Base-by-base conservation (phyloP, 306 rosid genomes). In the Dicorynia guianensis region DNA sequence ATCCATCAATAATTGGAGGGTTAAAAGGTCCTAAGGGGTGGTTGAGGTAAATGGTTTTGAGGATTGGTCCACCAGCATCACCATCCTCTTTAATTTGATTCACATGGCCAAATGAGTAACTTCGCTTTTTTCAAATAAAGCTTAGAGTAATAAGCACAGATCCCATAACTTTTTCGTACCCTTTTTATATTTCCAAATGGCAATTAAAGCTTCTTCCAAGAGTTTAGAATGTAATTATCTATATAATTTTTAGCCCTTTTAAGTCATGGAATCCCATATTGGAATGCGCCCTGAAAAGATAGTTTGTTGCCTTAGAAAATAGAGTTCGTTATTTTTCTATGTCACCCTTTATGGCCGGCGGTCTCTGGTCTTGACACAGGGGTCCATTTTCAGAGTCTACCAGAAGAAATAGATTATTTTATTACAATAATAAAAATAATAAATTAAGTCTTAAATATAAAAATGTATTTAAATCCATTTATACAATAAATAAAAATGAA, bases 281-380 rank as follows among this genome's bases (percentile, higher is more conserved):
- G 69, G 75, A 76, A 76, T 68, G 75, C 58, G 60, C 38, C 35
- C 11, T 30, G 9, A 4, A 18, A n/a, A 0, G 35, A 36, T n/a
- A 25, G 30, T 62, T 34, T 38, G 13, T 48, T 48, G 17, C 53
- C 44, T 17, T 4, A 47, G 11, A 47, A 47, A 47, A 17, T 11
- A 4, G 14, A 5, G 14, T 47, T 1, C 17, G n/a, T n/a, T n/a
- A n/a, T n/a, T n/a, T 25, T 25, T 25, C 30, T 25, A 25, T 25
- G 1, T 25, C 30, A 25, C 30, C 30, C 30, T 25, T 25, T 25
- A 1, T 25, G 1, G 30, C 30, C 30, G 30, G 30, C 30, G 1
- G 30, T 1, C 30, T 25, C 30, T 25, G 1, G 1, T 25, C 30
- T 25, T 25, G 1, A 25, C 2, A 25, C 30, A 25, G 30, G 1